phyloP scores from a whole-genome alignment of 805 yeast genomes.

The Suhomyces sp. region DNA sequence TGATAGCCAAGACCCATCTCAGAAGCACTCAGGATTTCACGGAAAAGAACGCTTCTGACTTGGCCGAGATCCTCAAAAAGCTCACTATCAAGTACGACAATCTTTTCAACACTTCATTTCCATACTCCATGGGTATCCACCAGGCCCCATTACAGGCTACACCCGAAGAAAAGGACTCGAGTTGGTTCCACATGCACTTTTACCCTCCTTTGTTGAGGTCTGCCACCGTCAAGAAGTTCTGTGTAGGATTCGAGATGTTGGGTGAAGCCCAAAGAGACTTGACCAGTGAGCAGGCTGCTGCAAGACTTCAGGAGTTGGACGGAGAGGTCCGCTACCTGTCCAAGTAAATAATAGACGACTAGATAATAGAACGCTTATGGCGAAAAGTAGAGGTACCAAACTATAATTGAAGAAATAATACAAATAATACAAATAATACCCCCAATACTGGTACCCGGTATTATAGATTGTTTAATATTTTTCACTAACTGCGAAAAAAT shows the following conservation, averaged over 20 bases:
- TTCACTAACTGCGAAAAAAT: too few species aligned
- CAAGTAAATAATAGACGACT: neutral
- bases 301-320: slow-evolving; percentile 42
- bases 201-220: slow-evolving; percentile 75
- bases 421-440: too few species aligned
- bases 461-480: too few species aligned
- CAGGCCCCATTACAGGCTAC: slow-evolving; percentile 60
- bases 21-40: slow-evolving; percentile 48
- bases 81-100: slow-evolving; percentile 69
- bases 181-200: slow-evolving; percentile 69
- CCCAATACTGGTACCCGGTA: too few species aligned
- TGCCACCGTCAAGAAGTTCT: slow-evolving; percentile 71
- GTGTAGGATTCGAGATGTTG: slow-evolving; percentile 69
- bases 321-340: slow-evolving; percentile 33
- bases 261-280: slow-evolving; percentile 71
- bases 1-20: slow-evolving; percentile 55
- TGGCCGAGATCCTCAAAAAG: slow-evolving; percentile 51
- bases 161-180: slow-evolving; percentile 38
- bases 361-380: neutral
- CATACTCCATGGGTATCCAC: slow-evolving; percentile 80
- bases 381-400: too few species aligned
- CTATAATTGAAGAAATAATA: too few species aligned
- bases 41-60: slow-evolving; percentile 46
- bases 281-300: slow-evolving; percentile 67
- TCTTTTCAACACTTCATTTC: slow-evolving; percentile 65